These are phyloP conservation scores for Nannochloropsis gaditana DNA, from an alignment of 108 stramenopile genomes.

Conservation along the genomic window DNA sequence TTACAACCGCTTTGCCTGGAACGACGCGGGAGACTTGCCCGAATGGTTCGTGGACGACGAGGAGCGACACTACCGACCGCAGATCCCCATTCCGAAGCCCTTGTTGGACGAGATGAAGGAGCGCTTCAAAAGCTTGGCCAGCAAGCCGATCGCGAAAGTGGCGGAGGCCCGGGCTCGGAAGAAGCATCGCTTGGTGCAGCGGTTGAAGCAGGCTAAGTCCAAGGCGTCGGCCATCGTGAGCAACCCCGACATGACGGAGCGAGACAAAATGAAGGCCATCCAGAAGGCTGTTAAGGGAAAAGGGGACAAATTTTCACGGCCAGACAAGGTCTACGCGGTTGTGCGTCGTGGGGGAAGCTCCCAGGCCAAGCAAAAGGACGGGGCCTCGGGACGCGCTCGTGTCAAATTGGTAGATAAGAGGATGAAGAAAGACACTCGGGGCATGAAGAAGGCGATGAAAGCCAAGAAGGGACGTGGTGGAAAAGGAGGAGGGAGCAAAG, in stretches of 20 bases:
- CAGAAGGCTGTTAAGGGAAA: constrained; percentile 83
- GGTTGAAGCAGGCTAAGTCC: constrained; percentile 85
- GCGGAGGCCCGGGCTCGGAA: constrained; percentile 97
- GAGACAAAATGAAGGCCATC: constrained; percentile 92
- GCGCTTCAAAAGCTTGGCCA: constrained; percentile 70
- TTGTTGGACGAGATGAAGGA: constrained; percentile 91
- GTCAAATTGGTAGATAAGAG: constrained; percentile 91
- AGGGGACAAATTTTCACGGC: constrained; percentile 60
- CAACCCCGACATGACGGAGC: constrained; percentile 77
- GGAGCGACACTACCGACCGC: constrained; percentile 85
- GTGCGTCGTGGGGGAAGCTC: constrained; percentile 64
- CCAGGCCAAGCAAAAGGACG: background rate
- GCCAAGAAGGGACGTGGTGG: constrained; percentile 34
- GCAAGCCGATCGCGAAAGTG: constrained; percentile 94
- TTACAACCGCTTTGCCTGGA: constrained; percentile 98
- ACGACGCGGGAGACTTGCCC: constrained; percentile 87
- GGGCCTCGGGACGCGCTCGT: constrained; percentile 66
- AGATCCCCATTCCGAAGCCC: constrained; percentile 81
- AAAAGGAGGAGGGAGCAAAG: background rate
- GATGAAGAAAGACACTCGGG: constrained; percentile 82
- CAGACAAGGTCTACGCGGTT: constrained; percentile 78
- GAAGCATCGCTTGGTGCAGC: constrained; percentile 67
- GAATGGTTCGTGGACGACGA: constrained; percentile 99
- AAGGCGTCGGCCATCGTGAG: constrained; percentile 72
- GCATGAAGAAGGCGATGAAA: constrained; percentile 60